phyloP scores from a whole-genome alignment of 2,329 filamentous ascomycete species.

The Aureobasidium vineae region DNA sequence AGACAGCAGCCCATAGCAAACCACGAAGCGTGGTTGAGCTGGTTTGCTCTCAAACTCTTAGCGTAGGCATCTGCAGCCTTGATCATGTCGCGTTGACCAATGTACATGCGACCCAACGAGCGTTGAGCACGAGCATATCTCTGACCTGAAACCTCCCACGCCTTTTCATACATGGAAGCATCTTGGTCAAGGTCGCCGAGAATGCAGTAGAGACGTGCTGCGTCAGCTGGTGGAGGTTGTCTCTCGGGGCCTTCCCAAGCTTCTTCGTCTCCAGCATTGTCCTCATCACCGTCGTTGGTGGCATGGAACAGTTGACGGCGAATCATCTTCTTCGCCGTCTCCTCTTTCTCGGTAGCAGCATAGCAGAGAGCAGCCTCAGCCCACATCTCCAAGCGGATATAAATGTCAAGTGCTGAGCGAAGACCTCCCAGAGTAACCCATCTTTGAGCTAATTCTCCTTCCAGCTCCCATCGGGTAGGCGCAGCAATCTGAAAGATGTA shows the following conservation, averaged over 20 bases:
- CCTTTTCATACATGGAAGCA: conserved; percentile 71
- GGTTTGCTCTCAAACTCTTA: conserved; percentile 73
- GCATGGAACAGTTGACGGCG: conserved; percentile 75
- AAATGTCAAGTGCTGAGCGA: conserved; percentile 89
- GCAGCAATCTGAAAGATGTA: conserved; percentile 83
- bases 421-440: conserved; percentile 89
- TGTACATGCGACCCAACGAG: conserved; percentile 76
- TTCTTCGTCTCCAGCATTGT: conserved; percentile 41
- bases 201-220: conserved; percentile 87
- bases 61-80: conserved; percentile 75
- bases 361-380: conserved; percentile 91
- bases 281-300: conserved; percentile 46
- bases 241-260: conserved; percentile 67
- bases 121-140: conserved; percentile 85
- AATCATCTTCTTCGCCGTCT: conserved; percentile 74
- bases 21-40: conserved; percentile 81
- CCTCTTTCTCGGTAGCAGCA: conserved; percentile 74
- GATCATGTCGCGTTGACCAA: conserved; percentile 63
- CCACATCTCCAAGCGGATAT: conserved; percentile 90
- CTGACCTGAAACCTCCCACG: conserved; percentile 79
- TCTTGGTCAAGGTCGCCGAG: conserved; percentile 83
- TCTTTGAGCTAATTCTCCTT: conserved; percentile 87
- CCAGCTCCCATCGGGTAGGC: conserved; percentile 88
- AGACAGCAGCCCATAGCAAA: conserved; percentile 85
- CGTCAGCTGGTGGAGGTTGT: conserved; percentile 71